Conservation (phyloP, 805 yeast species). For the Cephaloascus fragrans region DNA sequence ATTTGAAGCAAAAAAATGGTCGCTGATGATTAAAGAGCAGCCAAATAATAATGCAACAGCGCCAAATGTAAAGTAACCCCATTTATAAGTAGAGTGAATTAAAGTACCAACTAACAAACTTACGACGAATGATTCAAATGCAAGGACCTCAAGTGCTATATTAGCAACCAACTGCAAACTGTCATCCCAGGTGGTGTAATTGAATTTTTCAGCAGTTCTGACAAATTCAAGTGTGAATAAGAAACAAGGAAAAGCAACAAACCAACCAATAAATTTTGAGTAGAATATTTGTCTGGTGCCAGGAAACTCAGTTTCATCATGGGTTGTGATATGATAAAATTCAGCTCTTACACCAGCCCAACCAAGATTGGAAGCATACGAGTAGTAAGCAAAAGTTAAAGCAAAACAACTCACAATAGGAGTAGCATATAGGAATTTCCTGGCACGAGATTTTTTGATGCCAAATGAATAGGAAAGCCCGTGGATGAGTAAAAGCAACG, state of each 20-base stretch:
- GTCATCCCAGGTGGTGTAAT: slow-evolving; percentile 7
- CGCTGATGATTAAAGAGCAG: too few relatives aligned
- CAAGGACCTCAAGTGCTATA: slow-evolving; percentile 29
- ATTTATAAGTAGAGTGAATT: slow-evolving; percentile 46
- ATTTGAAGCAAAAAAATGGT: too few relatives aligned
- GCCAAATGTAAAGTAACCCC: slow-evolving; percentile 61
- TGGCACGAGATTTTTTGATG: background rate
- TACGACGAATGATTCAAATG: slow-evolving; percentile 40
- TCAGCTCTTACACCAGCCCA: slow-evolving; percentile 28
- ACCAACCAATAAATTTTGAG: slow-evolving; percentile 33
- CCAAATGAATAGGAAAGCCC: background rate
- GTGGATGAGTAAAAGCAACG: slow-evolving; percentile 8
- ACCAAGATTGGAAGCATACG: slow-evolving; percentile 38
- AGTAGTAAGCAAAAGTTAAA: slow-evolving; percentile 28
- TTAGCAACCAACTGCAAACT: slow-evolving; percentile 22
- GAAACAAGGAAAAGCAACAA: slow-evolving; percentile 33
- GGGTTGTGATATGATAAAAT: slow-evolving; percentile 25
- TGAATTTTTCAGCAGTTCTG: slow-evolving; percentile 17
- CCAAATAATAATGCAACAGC: slow-evolving; percentile 31
- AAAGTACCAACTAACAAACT: slow-evolving; percentile 48
- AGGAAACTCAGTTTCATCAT: slow-evolving; percentile 10
- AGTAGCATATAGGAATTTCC: slow-evolving; percentile 5
- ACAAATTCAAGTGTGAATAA: slow-evolving; percentile 18
- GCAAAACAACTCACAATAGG: slow-evolving; percentile 26
- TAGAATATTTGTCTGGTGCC: slow-evolving; percentile 34